phyloP scores from a whole-genome alignment of 2,329 filamentous ascomycete genomes.

The Akanthomyces dipterigenus region DNA sequence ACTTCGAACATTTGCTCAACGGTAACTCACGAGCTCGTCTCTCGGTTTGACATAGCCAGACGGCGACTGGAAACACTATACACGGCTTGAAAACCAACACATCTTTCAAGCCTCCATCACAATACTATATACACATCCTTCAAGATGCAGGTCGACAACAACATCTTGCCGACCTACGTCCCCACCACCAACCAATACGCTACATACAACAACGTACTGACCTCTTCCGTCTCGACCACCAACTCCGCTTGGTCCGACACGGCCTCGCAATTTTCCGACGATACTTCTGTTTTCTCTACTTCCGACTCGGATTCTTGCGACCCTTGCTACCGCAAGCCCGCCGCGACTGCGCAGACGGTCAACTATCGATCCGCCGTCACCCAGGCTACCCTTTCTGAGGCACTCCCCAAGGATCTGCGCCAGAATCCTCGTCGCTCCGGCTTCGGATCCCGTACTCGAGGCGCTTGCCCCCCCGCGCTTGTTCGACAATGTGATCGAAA shows the following conservation, averaged over 20 bases:
- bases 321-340: slow-evolving; percentile 30
- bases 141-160: slow-evolving; percentile 54
- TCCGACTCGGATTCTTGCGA: slow-evolving; percentile 47
- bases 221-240: slow-evolving; percentile 68
- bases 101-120: slow-evolving; percentile 21
- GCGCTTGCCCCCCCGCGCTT: slow-evolving; percentile 65
- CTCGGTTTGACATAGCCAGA: slow-evolving; percentile 45
- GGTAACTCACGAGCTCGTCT: slow-evolving; percentile 31
- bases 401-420: slow-evolving; percentile 54
- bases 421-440: slow-evolving; percentile 56
- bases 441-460: slow-evolving; percentile 45
- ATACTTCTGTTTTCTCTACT: slow-evolving; percentile 57
- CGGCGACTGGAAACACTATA: slow-evolving; percentile 46
- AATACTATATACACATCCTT: slow-evolving; percentile 24
- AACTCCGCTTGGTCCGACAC: slow-evolving; percentile 72
- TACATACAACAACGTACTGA: slow-evolving; percentile 64
- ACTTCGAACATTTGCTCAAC: slow-evolving; percentile 24
- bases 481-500: slow-evolving; percentile 87
- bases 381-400: slow-evolving; percentile 28
- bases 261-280: slow-evolving; percentile 63
- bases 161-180: slow-evolving; percentile 47
- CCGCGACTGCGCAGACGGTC: slow-evolving; percentile 16
- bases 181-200: slow-evolving; percentile 40
- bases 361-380: slow-evolving; percentile 19
- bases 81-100: slow-evolving; percentile 23